Evolutionary conservation across 192 early-diverging fungal genomes (phyloP).

Genomic region (Linnemannia elongata): DNA sequence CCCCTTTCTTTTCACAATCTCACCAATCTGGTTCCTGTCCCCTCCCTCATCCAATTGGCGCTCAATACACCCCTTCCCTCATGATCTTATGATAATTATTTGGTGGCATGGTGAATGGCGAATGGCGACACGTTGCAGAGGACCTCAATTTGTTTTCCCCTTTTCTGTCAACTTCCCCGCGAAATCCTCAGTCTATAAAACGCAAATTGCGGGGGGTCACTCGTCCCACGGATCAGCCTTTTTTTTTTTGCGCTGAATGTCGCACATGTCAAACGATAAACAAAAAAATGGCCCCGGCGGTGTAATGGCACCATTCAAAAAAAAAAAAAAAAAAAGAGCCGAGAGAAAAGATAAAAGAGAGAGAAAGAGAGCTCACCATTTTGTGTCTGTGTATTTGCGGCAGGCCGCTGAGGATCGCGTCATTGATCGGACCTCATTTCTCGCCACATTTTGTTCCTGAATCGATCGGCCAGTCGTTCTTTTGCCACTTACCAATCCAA

Average conservation of each 20-base stretch:
- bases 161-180: neutral
- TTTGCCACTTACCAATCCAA: neutral
- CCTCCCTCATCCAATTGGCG: neutral
- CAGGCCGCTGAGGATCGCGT: constrained; percentile 13
- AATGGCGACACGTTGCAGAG: neutral
- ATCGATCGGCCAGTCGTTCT: neutral
- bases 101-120: neutral
- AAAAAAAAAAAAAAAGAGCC: neutral
- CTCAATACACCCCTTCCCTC: neutral
- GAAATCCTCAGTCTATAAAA: neutral
- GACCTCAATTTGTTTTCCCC: neutral
- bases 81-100: neutral
- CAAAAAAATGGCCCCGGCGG: neutral
- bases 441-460: neutral
- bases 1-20: neutral
- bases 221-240: neutral
- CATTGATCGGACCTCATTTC: constrained; percentile 6
- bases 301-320: neutral
- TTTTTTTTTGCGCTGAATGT: neutral
- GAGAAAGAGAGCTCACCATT: neutral
- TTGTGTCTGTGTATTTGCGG: neutral
- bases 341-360: neutral
- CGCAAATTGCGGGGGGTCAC: neutral
- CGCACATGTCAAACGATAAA: constrained; percentile 10
- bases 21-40: neutral